A percentile compares a stretch with the other conserved stretches of the same genome.
phyloP scores from a whole-genome alignment of 2,329 filamentous ascomycete genomes.

The Diaporthe nobilis region DNA sequence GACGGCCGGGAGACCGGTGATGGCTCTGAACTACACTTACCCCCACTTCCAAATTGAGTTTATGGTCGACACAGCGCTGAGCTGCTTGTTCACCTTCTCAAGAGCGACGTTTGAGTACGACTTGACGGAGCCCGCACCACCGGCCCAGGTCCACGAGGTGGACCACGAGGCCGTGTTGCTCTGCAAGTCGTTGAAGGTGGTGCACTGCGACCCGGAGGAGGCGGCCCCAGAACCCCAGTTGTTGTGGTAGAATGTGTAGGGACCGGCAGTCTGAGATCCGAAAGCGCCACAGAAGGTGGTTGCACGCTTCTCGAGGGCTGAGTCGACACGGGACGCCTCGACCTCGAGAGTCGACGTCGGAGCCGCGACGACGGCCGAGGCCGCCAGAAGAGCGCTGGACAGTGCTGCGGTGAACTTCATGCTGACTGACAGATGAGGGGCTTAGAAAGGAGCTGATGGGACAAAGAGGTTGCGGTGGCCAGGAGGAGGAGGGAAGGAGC shows the following conservation, averaged over 20 bases:
- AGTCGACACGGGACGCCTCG: conserved; percentile 25
- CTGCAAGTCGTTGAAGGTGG: conserved; percentile 53
- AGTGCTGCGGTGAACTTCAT: conserved; percentile 35
- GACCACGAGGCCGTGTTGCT: conserved; percentile 57
- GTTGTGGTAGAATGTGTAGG: conserved; percentile 66
- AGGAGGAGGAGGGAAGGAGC: neutral
- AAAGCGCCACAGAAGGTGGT: conserved; percentile 31
- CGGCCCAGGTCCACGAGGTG: conserved; percentile 60
- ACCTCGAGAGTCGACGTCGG: conserved; percentile 22
- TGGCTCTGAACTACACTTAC: conserved; percentile 45
- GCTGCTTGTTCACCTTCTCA: conserved; percentile 49
- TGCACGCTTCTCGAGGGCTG: conserved; percentile 35
- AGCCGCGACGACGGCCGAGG: conserved; percentile 19
- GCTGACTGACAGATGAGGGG: neutral
- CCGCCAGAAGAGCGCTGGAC: conserved; percentile 16
- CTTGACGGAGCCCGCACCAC: conserved; percentile 57
- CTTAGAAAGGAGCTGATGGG: neutral
- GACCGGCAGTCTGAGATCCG: conserved; percentile 25
- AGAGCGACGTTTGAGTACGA: conserved; percentile 61
- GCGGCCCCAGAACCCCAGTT: conserved; percentile 60
- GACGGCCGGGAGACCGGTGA: neutral
- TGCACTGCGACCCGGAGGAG: conserved; percentile 59
- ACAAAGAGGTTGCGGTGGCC: neutral
- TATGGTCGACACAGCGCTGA: conserved; percentile 54
- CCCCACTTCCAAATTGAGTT: conserved; percentile 55